Conservation (phyloP, 345 rosid genomes). For the Capsella bursapastoris region DNA sequence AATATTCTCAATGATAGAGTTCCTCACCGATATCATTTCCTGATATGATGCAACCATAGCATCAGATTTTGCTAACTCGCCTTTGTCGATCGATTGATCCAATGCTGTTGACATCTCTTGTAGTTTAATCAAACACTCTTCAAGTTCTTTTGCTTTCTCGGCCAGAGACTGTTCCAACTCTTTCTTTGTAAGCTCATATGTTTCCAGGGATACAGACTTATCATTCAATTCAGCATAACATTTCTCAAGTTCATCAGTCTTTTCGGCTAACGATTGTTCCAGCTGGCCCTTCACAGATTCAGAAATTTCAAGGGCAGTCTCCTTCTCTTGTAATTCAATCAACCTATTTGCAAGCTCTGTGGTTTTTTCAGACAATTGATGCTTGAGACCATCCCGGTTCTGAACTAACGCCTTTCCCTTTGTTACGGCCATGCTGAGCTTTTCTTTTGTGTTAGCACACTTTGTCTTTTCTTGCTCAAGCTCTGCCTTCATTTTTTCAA, state of each 20-base stretch:
- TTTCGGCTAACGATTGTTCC: constrained; percentile 43
- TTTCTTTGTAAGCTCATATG: constrained; percentile 31
- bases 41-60: constrained; percentile 62
- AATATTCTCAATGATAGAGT: constrained; percentile 56
- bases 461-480: constrained; percentile 80
- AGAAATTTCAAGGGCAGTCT: constrained; percentile 60
- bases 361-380: constrained; percentile 68
- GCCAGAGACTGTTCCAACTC: constrained; percentile 46
- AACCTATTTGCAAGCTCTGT: constrained; percentile 74
- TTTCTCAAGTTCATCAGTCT: constrained; percentile 53
- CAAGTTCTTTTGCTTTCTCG: constrained; percentile 43
- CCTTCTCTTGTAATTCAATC: constrained; percentile 66
- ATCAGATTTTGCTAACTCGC: constrained; percentile 62
- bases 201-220: constrained; percentile 34
- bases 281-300: constrained; percentile 51
- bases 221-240: constrained; percentile 58
- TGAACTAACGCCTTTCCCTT: constrained; percentile 96
- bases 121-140: constrained; percentile 42
- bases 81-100: constrained; percentile 44
- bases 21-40: constrained; percentile 59
- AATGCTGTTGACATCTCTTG: constrained; percentile 42
- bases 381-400: constrained; percentile 84
- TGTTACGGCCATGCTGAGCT: constrained; percentile 93
- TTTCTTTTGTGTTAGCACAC: constrained; percentile 83
- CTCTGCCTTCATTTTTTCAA: constrained; percentile 59